Evolutionary conservation across 1,139 yeast genomes (phyloP).

Genomic region (Nakaseomyces uthaithaninus): DNA sequence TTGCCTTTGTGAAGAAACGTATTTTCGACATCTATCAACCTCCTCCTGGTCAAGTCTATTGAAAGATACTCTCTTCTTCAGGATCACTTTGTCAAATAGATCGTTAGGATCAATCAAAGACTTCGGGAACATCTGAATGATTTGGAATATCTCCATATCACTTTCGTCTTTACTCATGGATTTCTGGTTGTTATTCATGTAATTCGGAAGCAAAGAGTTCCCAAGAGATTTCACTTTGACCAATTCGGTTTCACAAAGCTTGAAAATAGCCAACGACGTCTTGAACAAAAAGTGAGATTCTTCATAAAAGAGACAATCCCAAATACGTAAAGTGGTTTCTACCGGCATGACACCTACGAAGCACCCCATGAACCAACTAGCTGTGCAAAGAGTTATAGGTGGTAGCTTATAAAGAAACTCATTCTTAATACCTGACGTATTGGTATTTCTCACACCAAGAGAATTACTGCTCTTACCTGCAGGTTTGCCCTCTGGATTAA

Average conservation of each 20-base stretch:
- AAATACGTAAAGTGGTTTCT: constrained; percentile 76
- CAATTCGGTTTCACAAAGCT: constrained; percentile 61
- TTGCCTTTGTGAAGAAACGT: constrained; percentile 58
- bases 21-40: constrained; percentile 64
- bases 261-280: constrained; percentile 73
- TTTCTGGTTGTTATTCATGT: constrained; percentile 3
- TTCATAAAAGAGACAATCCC: constrained; percentile 94
- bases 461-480: constrained; percentile 17
- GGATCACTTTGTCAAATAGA: constrained; percentile 62
- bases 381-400: constrained; percentile 85
- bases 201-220: constrained; percentile 2
- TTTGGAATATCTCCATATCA: constrained; percentile 81
- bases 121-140: constrained; percentile 77
- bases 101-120: constrained; percentile 59
- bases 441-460: constrained; percentile 4
- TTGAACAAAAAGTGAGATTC: constrained; percentile 83
- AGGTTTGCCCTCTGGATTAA: constrained; percentile 17
- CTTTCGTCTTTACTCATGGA: constrained; percentile 35
- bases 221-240: constrained; percentile 32
- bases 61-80: constrained; percentile 64
- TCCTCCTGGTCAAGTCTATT: constrained; percentile 77
- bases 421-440: constrained; percentile 31
- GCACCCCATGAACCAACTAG: constrained; percentile 96
- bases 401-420: constrained; percentile 73
- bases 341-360: constrained; percentile 83